Percentiles rank a stretch among this genome's conserved stretches.
Evolutionary conservation across 2,329 filamentous ascomycete species (phyloP).

Genomic region (Dactylellina drechsleri): DNA sequence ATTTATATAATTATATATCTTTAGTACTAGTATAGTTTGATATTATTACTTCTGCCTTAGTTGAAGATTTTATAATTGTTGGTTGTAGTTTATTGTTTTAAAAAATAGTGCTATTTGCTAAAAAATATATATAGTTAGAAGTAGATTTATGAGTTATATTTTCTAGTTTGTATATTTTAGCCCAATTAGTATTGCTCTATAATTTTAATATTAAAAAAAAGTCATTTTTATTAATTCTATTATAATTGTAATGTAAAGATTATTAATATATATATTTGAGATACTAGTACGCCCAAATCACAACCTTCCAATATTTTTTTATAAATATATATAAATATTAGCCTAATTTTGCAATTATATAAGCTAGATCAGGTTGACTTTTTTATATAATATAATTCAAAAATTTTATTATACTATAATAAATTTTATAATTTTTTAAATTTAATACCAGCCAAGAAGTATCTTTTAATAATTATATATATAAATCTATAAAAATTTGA

Average conservation of each 20-base stretch:
- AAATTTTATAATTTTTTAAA: not conserved
- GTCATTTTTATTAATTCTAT: no score
- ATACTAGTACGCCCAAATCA: not conserved
- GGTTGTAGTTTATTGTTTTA: no score
- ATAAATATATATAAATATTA: conserved; percentile 4
- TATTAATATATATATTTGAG: no score
- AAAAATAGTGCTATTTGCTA: no score
- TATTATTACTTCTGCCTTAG: not conserved
- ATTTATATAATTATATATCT: not conserved
- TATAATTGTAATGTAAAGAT: no score
- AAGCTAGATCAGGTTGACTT: not conserved
- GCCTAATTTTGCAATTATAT: conserved; percentile 7
- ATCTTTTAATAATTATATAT: not conserved
- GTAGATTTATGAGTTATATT: no score
- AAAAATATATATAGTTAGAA: no score
- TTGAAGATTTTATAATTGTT: not conserved
- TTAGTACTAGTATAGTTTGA: not conserved
- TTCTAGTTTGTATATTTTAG: no score
- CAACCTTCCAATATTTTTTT: conserved; percentile 10
- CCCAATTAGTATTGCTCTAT: no score
- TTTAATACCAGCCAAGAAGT: not conserved
- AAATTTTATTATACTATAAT: not conserved
- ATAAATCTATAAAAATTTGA: not conserved
- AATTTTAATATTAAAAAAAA: no score
- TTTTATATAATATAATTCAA: not conserved